Percentiles rank a stretch among this genome's conserved stretches.
phyloP scores from a whole-genome alignment of 805 yeast genomes.

The Starmerella apicola region DNA sequence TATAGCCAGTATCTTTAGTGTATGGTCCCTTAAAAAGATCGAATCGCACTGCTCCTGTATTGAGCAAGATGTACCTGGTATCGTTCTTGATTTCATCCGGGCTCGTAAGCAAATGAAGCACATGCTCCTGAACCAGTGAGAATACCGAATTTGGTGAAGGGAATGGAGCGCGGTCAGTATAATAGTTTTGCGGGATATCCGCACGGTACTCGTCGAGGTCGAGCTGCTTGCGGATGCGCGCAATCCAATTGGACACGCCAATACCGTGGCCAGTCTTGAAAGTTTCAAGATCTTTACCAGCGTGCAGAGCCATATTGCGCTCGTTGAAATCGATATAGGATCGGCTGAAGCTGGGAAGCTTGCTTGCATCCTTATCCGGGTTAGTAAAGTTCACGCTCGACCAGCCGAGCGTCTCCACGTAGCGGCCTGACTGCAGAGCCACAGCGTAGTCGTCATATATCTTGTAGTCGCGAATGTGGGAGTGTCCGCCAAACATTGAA shows the following conservation, averaged over 20 bases:
- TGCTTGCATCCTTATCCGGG: too few species aligned
- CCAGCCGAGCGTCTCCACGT: constrained; percentile 84
- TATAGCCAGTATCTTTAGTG: constrained; percentile 64
- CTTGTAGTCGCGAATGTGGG: constrained; percentile 76
- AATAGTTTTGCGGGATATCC: constrained; percentile 50
- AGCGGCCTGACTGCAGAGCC: constrained; percentile 79
- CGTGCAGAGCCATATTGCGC: constrained; percentile 55
- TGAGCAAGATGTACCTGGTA: constrained; percentile 47
- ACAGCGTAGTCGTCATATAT: constrained; percentile 51
- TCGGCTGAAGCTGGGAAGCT: constrained; percentile 34
- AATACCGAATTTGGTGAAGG: constrained; percentile 45
- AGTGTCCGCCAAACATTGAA: constrained; percentile 87
- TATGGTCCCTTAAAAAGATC: constrained; percentile 76
- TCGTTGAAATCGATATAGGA: constrained; percentile 71
- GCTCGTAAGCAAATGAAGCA: constrained; percentile 36
- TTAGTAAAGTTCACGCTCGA: constrained; percentile 37
- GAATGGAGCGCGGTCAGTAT: constrained; percentile 54
- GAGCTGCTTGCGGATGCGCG: constrained; percentile 35
- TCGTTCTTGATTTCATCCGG: constrained; percentile 19
- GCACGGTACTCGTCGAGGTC: constrained; percentile 48
- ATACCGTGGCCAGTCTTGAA: constrained; percentile 47
- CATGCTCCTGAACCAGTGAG: constrained; percentile 42
- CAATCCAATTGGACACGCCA: constrained; percentile 35
- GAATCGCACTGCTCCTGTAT: constrained; percentile 78
- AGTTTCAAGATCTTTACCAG: constrained; percentile 3